These are phyloP conservation scores for Fimicolochytrium jonesii DNA, from an alignment of 192 early-diverging fungal species.

Conservation along the genomic window DNA sequence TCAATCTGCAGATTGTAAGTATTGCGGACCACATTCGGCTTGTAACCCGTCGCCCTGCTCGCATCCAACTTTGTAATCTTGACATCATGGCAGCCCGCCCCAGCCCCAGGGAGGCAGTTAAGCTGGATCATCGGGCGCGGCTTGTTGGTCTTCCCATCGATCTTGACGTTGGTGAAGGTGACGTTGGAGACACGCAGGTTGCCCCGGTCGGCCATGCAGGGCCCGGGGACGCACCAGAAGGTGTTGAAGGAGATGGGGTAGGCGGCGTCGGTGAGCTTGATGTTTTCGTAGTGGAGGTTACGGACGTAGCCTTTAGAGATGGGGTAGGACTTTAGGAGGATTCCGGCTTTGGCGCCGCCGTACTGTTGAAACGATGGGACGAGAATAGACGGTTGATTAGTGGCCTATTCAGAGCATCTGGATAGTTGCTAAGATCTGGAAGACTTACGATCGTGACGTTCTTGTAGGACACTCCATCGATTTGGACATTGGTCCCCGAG, in stretches of 20 bases:
- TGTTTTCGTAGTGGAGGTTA: constrained; percentile 22
- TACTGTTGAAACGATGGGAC: no score
- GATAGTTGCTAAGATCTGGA: no score
- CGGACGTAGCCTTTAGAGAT: constrained; percentile 7
- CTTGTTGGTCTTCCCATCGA: not conserved
- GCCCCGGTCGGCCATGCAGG: constrained; percentile 8
- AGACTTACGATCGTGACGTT: constrained; percentile 20
- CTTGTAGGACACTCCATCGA: constrained; percentile 16
- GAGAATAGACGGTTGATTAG: no score
- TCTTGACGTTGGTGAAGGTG: constrained; percentile 13
- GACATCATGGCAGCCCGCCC: not conserved
- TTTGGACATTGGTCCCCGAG: not conserved
- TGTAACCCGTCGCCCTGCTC: not conserved
- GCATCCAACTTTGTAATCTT: not conserved
- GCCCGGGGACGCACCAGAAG: constrained; percentile 14
- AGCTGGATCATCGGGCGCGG: not conserved
- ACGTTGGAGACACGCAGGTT: constrained; percentile 4
- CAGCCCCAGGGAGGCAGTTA: not conserved
- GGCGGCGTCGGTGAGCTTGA: constrained; percentile 1
- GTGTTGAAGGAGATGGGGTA: constrained; percentile 13
- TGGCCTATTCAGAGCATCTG: no score
- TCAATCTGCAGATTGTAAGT: no score
- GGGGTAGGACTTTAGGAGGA: constrained; percentile 17
- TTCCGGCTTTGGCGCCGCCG: constrained; percentile 6
- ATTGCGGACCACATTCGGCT: no score